A percentile compares a stretch with the other conserved stretches of the same genome.
Conservation (phyloP, 2,329 filamentous ascomycete genomes). For the Endothia cerciana region DNA sequence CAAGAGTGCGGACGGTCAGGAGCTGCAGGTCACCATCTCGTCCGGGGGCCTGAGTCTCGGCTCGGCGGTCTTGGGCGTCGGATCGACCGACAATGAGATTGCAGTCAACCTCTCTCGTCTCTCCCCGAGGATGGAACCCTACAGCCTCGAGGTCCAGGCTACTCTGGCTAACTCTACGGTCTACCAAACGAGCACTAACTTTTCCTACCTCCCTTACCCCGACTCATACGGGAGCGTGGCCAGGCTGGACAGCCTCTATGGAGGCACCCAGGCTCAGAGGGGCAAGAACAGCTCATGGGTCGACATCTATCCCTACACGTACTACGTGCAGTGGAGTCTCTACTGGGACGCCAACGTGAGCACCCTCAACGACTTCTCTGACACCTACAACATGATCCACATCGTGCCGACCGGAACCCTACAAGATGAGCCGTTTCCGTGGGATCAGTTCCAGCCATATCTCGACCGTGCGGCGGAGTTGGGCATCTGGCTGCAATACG, state of each 20-base stretch:
- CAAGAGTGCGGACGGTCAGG: constrained; percentile 38
- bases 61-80: constrained; percentile 25
- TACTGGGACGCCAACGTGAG: constrained; percentile 32
- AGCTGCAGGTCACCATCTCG: constrained; percentile 24
- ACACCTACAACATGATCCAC: constrained; percentile 33
- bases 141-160: constrained; percentile 27
- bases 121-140: constrained; percentile 18
- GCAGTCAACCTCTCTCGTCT: constrained; percentile 24
- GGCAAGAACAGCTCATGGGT: constrained; percentile 29
- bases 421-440: constrained; percentile 30
- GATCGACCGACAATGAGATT: constrained; percentile 28
- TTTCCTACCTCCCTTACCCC: constrained; percentile 30
- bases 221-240: constrained; percentile 31
- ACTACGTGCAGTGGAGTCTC: constrained; percentile 32
- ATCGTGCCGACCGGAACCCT: constrained; percentile 31
- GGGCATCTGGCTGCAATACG: constrained; percentile 32
- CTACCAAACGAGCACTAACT: constrained; percentile 26
- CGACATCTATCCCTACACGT: constrained; percentile 32
- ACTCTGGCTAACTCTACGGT: constrained; percentile 20
- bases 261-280: constrained; percentile 30
- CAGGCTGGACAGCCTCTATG: constrained; percentile 31
- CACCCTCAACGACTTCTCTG: constrained; percentile 30
- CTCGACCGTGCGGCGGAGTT: constrained; percentile 31
- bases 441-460: constrained; percentile 32
- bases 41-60: constrained; percentile 10